Conservation (phyloP, 768 basidiomycete genomes). For the Plicaturopsis crispa region DNA sequence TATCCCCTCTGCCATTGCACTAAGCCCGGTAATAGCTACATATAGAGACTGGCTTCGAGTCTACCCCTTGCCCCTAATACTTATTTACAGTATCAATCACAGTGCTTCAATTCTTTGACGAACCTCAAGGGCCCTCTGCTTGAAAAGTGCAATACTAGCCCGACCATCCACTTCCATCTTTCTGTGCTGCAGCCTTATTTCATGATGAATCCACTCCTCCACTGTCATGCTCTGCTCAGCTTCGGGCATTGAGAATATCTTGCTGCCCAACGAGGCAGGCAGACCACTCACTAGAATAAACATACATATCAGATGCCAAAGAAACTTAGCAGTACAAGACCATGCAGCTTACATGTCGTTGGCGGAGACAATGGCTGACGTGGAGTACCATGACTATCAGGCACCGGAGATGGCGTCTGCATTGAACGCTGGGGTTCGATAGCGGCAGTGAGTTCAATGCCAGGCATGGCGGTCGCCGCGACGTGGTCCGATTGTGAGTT, state of each 20-base stretch:
- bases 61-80: too few species aligned
- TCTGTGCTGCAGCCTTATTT: constrained; percentile 63
- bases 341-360: constrained; percentile 15
- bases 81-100: too few species aligned
- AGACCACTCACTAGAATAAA: too few species aligned
- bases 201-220: constrained; percentile 76
- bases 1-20: too few species aligned
- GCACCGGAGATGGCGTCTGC: not conserved
- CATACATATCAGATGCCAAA: too few species aligned
- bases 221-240: constrained; percentile 73
- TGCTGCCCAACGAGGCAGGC: too few species aligned
- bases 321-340: constrained; percentile 11
- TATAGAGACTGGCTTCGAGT: too few species aligned
- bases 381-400: not conserved
- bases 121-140: not conserved
- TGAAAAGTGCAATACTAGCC: not conserved
- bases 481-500: too few species aligned
- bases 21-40: too few species aligned
- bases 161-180: constrained; percentile 40
- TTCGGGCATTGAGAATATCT: constrained; percentile 41
- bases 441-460: too few species aligned
- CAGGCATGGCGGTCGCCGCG: too few species aligned
- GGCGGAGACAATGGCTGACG: constrained; percentile 9
- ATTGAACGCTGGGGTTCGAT: not conserved
- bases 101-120: not conserved